Evolutionary conservation across 169 alveolate species (phyloP).

Genomic region (Sarcocystis neurona): DNA sequence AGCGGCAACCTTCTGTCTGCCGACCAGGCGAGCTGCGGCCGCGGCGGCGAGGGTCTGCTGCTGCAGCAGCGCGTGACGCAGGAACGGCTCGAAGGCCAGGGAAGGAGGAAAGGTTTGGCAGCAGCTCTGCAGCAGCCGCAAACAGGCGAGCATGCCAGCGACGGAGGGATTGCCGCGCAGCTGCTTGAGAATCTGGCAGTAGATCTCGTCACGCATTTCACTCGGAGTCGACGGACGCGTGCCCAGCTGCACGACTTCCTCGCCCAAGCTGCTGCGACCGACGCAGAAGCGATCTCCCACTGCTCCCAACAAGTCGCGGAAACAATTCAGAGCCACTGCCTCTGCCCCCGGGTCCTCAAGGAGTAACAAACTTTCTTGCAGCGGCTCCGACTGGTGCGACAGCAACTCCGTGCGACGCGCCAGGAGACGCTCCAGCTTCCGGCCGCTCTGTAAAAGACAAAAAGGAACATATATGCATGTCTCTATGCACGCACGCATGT

Average conservation of each 20-base stretch:
- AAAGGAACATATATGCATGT: no score
- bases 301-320: not conserved
- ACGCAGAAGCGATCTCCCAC: slow-evolving; percentile 46
- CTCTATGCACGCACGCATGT: no score
- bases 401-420: slow-evolving; percentile 25
- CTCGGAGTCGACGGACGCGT: not conserved
- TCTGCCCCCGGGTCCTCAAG: not conserved
- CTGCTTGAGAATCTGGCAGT: slow-evolving; percentile 47
- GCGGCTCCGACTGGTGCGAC: slow-evolving; percentile 7
- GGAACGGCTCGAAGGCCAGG: not conserved
- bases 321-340: slow-evolving; percentile 12
- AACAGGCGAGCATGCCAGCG: not conserved
- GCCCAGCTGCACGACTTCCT: slow-evolving; percentile 5
- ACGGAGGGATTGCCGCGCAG: slow-evolving; percentile 7
- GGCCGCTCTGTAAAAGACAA: not conserved
- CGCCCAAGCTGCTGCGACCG: not conserved
- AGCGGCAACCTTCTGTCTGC: no score
- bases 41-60: not conserved
- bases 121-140: not conserved
- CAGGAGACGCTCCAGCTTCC: slow-evolving; percentile 10
- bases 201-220: slow-evolving; percentile 33
- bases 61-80: slow-evolving; percentile 9
- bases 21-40: not conserved
- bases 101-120: slow-evolving; percentile 42
- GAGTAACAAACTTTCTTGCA: slow-evolving; percentile 4